Evolutionary conservation across 345 rosid genomes (phyloP), one percentile per base, ranked within the genome.

Genomic region (Salix suchowensis): DNA sequence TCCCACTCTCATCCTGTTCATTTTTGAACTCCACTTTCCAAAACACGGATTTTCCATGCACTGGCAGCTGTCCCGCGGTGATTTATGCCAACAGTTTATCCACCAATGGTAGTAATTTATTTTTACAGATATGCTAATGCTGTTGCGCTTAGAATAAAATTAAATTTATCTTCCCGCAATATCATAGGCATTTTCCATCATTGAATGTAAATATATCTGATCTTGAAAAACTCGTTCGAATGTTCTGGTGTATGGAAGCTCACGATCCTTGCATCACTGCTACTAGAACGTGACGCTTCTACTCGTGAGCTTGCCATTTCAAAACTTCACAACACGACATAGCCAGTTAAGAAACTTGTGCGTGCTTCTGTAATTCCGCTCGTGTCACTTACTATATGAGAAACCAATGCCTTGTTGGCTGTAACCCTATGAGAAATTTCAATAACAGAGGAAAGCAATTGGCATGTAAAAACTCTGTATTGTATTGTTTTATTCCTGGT

Each of bases 281-380:
- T 6, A 19, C 2, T 50, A 8, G 58, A 18, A 50, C 19, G 58
- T 50, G 1, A 34, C 36, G 36, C 36, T 34, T 34, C 36, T 34
- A 82, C 70, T 71, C 85, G 84, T 36, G 72, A 26, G 13, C 78
- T 72, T 2, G 54, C 67, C 83, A 87, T 88, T 82, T 69, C 34
- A 23, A 32, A 58, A 40, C 37, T 32, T 11, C 11, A 46, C 23
- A 58, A 28, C 68, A 24, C 52, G 21, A 18, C 6, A 12, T 8
- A 18, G 55, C 3, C 2, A 71, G 24, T 13, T 2, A 54, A 26
- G 16, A 54, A 52, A 15, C 16, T 42, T 50, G 9, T 60, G 7
- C 23, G 8, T 34, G 36, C 4, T 34, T 34, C 1, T 34, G 36
- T 34, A 34, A n/a, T 2, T 68, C 6, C 9, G 2, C 23, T 21